phyloP scores from a whole-genome alignment of 2,329 filamentous ascomycete genomes.

The Penicillium paneum region DNA sequence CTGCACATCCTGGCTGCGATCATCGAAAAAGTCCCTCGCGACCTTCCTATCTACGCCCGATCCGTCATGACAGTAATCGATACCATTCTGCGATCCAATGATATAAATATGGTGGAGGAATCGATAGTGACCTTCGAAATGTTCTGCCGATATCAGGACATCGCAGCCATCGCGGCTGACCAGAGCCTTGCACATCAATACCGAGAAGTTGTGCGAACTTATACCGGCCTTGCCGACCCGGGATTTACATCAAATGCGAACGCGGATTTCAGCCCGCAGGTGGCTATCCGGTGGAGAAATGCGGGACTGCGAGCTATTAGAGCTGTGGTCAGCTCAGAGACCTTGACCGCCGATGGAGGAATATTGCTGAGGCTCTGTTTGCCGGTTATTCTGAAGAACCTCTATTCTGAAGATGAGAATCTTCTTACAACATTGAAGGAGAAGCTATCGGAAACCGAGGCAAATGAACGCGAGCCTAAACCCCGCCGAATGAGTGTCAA shows the following conservation, averaged over 20 bases:
- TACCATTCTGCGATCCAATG: constrained; percentile 76
- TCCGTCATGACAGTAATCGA: constrained; percentile 82
- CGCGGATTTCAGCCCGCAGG: constrained; percentile 62
- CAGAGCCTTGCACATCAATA: constrained; percentile 79
- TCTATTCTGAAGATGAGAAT: constrained; percentile 64
- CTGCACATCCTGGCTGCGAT: constrained; percentile 87
- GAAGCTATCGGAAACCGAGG: constrained; percentile 66
- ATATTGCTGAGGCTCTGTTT: constrained; percentile 75
- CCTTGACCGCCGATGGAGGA: constrained; percentile 69
- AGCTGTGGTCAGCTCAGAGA: constrained; percentile 75
- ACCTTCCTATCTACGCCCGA: constrained; percentile 81
- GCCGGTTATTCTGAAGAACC: constrained; percentile 80
- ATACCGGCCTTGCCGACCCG: constrained; percentile 74
- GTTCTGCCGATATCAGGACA: constrained; percentile 86
- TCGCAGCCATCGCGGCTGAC: constrained; percentile 78
- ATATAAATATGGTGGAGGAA: constrained; percentile 90
- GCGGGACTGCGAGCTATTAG: constrained; percentile 74
- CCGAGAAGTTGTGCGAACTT: constrained; percentile 73
- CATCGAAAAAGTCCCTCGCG: constrained; percentile 88
- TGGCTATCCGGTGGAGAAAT: constrained; percentile 74
- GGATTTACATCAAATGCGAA: constrained; percentile 48
- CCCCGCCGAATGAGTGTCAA: constrained; percentile 74
- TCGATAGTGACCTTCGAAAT: constrained; percentile 81
- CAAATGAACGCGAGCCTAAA: constrained; percentile 62
- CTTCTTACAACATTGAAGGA: constrained; percentile 66